phyloP scores from a whole-genome alignment of 768 basidiomycete genomes.

The Leccinum rimulosum region DNA sequence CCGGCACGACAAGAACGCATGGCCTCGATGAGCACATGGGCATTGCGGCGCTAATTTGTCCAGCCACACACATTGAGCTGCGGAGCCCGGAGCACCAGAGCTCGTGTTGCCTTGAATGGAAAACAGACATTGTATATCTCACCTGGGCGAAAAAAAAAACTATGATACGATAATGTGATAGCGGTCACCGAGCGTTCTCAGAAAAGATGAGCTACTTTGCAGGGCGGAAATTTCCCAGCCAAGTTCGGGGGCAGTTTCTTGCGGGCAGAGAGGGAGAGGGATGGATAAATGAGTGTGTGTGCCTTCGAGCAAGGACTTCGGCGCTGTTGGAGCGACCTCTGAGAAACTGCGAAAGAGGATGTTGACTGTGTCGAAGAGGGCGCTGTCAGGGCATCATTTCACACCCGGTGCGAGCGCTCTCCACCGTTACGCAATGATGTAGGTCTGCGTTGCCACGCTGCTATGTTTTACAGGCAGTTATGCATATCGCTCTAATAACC shows the following conservation, averaged over 20 bases:
- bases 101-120: not conserved
- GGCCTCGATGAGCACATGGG: not conserved
- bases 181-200: too few species aligned
- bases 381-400: too few species aligned
- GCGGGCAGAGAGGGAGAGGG: not conserved
- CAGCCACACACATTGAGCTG: too few species aligned
- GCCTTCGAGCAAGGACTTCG: not conserved
- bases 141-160: conserved; percentile 9
- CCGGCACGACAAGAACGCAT: not conserved
- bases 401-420: too few species aligned
- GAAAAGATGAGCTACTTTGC: conserved; percentile 1
- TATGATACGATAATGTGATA: not conserved
- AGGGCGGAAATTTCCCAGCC: not conserved
- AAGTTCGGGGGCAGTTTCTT: not conserved
- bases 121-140: conserved; percentile 2
- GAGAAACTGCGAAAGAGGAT: not conserved
- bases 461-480: too few species aligned
- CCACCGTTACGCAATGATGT: too few species aligned
- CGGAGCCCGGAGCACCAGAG: not conserved
- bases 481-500: too few species aligned
- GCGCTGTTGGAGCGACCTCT: not conserved
- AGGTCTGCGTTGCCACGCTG: too few species aligned
- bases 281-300: conserved; percentile 8
- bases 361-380: not conserved
- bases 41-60: not conserved